Conservation (phyloP, 2,329 filamentous ascomycete species). For the Hypoxylon sp. region DNA sequence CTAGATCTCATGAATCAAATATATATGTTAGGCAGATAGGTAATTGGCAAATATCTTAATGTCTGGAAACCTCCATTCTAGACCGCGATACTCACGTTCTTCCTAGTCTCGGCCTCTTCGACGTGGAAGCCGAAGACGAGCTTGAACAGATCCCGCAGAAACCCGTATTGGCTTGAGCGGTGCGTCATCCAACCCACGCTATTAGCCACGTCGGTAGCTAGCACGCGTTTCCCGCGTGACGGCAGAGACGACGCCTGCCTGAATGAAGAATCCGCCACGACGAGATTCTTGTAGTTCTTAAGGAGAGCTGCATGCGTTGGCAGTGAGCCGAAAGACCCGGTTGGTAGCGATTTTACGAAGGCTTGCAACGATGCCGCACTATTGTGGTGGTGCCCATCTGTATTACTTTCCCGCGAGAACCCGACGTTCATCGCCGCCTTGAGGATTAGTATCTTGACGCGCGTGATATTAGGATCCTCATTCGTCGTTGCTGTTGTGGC, state of each 20-base stretch:
- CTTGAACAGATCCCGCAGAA: constrained; percentile 85
- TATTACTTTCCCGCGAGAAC: constrained; percentile 74
- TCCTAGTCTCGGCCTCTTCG: constrained; percentile 80
- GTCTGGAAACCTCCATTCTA: constrained; percentile 48
- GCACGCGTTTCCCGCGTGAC: constrained; percentile 70
- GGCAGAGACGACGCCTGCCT: constrained; percentile 70
- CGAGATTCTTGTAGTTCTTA: constrained; percentile 84
- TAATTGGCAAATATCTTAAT: not conserved
- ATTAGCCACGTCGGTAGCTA: constrained; percentile 82
- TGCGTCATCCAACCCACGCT: constrained; percentile 83
- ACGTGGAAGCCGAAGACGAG: constrained; percentile 88
- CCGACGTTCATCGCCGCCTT: constrained; percentile 90
- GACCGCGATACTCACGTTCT: constrained; percentile 74
- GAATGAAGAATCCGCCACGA: constrained; percentile 80
- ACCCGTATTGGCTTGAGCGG: constrained; percentile 79
- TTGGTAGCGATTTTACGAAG: constrained; percentile 82
- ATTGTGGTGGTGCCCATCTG: constrained; percentile 59
- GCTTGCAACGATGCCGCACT: constrained; percentile 73
- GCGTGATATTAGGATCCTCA: constrained; percentile 83
- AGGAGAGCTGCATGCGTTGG: constrained; percentile 80
- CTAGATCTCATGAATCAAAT: not conserved
- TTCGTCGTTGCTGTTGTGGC: constrained; percentile 77
- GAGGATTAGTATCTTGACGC: constrained; percentile 83
- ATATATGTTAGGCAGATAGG: not conserved
- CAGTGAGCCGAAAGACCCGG: constrained; percentile 82